Evolutionary conservation across 345 rosid species (phyloP).

Genomic region (Stellera chamaejasme): DNA sequence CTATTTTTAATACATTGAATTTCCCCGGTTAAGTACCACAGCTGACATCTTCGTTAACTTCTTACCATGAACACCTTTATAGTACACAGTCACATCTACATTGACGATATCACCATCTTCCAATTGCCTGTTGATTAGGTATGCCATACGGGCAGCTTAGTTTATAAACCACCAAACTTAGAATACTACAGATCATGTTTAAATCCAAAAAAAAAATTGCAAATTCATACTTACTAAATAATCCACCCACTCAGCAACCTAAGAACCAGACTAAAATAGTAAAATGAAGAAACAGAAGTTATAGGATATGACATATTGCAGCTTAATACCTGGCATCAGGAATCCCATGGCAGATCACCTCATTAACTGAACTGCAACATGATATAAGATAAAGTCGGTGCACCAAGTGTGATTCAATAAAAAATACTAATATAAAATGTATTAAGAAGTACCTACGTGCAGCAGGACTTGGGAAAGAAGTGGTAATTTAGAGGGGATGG

Average conservation of each 20-base stretch:
- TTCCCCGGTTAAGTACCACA: background rate
- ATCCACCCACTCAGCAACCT: too few species aligned
- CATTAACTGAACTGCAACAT: slow-evolving; percentile 81
- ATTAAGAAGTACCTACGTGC: slow-evolving; percentile 85
- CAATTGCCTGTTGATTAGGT: slow-evolving; percentile 44
- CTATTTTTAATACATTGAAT: slow-evolving; percentile 6
- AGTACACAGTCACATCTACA: slow-evolving; percentile 78
- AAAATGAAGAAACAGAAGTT: background rate
- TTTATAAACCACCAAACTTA: background rate
- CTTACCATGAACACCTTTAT: slow-evolving; percentile 94
- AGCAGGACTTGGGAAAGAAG: slow-evolving; percentile 97
- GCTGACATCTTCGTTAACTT: background rate
- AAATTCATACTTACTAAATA: background rate
- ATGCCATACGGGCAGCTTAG: background rate
- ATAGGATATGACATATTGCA: background rate
- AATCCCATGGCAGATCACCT: slow-evolving; percentile 98
- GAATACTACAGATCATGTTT: background rate
- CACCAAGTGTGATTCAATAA: slow-evolving; percentile 3
- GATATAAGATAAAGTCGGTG: slow-evolving; percentile 13
- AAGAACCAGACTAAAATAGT: background rate
- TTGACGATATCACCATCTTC: slow-evolving; percentile 96
- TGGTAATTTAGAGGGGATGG: slow-evolving; percentile 96
- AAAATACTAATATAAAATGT: slow-evolving; percentile 6
- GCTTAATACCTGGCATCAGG: slow-evolving; percentile 82
- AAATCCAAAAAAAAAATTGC: background rate